Base-by-base conservation (phyloP, 164 flowering plant species). In the Liriodendron chinense region DNA sequence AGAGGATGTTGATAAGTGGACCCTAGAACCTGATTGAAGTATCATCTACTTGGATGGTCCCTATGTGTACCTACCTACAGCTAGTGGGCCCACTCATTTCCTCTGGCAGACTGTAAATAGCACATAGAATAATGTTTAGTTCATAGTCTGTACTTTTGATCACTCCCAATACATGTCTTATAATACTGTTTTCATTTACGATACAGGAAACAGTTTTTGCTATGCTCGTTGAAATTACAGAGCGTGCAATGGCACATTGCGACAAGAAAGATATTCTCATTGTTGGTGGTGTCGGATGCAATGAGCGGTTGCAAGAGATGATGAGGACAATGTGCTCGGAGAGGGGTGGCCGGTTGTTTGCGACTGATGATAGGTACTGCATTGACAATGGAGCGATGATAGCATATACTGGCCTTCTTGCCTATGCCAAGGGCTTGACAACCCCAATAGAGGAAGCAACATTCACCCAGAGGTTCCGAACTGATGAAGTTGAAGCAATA, bases 281-380 rank as follows among this genome's bases (percentile, higher is more conserved):
- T 78, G 99, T 94, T 72, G 99, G 99, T 59, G 99, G 99, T 68
- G 99, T 96, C 9, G 99, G 99, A n/a, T 96, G 99, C 82, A 96
- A 96, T 78, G 93, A 87, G 80, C 88, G 98, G 14, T 82, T 94
- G 83, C 99, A 96, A 78, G 97, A 89, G 81, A 96, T 94, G 99
- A 96, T 94, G 98, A 86, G 89, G 74, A 84, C 56, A 67, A 96
- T 96, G 99, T 96, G 99, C 78, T 80, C 87, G 9, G 99, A 96
- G 79, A 87, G 98, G 71, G 97, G 94, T 24, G 99, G 96, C 69
- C 85, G 77, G 64, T 70, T 96, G 77, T 96, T 86, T 82, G 93
- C 99, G 2, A 96, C 97, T 0, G 99, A 94, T 74, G 98, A 92
- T 73, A 82, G 96, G 78, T 94, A 96, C 69, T 96, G 98, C 76